A percentile compares a stretch with the other conserved stretches of the same genome.
Evolutionary conservation across 208 protist genomes (phyloP).

Genomic region (Novymonas esmeraldas): DNA sequence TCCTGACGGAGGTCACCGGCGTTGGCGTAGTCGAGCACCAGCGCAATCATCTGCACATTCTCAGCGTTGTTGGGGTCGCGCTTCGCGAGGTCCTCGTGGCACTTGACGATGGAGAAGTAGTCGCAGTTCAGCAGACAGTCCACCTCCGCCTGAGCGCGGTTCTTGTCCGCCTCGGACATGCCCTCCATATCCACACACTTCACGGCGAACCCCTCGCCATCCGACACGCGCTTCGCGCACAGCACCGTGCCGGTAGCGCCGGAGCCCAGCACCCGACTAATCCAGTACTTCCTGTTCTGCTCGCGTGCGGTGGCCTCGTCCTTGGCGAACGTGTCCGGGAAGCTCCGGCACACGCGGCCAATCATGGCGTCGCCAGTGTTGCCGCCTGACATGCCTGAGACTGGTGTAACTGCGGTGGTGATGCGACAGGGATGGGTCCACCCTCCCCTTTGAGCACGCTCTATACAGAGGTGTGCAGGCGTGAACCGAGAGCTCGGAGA

Average conservation of each 20-base stretch:
- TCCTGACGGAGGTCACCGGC: constrained; percentile 82
- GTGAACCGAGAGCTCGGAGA: no score
- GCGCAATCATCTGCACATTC: constrained; percentile 63
- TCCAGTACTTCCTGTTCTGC: constrained; percentile 76
- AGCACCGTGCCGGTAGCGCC: constrained; percentile 64
- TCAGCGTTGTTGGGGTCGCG: constrained; percentile 51
- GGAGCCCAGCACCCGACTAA: constrained; percentile 72
- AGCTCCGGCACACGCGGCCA: constrained; percentile 58
- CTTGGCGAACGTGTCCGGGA: constrained; percentile 65
- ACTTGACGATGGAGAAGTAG: constrained; percentile 86
- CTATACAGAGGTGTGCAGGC: no score
- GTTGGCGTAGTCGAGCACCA: constrained; percentile 87
- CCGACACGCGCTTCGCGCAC: constrained; percentile 59
- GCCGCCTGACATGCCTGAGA: constrained; percentile 41
- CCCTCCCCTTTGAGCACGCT: no score
- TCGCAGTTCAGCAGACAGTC: constrained; percentile 75
- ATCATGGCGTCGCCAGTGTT: constrained; percentile 72
- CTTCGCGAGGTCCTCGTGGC: constrained; percentile 73
- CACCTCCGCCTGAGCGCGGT: constrained; percentile 65
- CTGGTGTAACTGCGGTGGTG: neutral
- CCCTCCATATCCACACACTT: constrained; percentile 77
- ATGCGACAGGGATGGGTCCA: no score
- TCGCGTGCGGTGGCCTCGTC: constrained; percentile 70
- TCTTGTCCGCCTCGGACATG: constrained; percentile 82
- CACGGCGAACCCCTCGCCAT: constrained; percentile 59